Conservation (phyloP, 2,329 filamentous ascomycete genomes). For the Penicillium sp. region DNA sequence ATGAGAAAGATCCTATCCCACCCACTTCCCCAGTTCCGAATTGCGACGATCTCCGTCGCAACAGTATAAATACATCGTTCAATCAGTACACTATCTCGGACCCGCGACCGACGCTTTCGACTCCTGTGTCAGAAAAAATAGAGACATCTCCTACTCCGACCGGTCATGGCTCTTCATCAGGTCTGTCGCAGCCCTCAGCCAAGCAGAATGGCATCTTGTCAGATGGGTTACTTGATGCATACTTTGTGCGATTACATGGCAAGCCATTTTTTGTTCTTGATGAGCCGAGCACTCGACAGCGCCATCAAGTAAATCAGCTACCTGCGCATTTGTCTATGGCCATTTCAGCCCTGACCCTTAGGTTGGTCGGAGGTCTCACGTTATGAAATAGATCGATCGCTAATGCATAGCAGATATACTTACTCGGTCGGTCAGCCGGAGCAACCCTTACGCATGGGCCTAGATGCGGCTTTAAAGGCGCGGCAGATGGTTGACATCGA, state of each 20-base stretch:
- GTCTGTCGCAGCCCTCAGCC: slow-evolving; percentile 14
- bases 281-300: slow-evolving; percentile 67
- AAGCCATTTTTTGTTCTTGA: slow-evolving; percentile 80
- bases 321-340: slow-evolving; percentile 49
- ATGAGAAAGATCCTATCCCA: slow-evolving; percentile 51
- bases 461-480: slow-evolving; percentile 67
- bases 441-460: slow-evolving; percentile 61
- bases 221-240: slow-evolving; percentile 67
- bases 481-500: slow-evolving; percentile 69
- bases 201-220: slow-evolving; percentile 44
- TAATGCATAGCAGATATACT: slow-evolving; percentile 56
- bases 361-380: slow-evolving; percentile 43
- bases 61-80: slow-evolving; percentile 21
- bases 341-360: slow-evolving; percentile 55
- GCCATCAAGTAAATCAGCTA: slow-evolving; percentile 63
- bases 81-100: slow-evolving; percentile 15
- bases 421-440: slow-evolving; percentile 63
- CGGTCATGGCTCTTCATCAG: slow-evolving; percentile 14
- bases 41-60: slow-evolving; percentile 18
- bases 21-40: slow-evolving; percentile 40
- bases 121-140: slow-evolving; percentile 13
- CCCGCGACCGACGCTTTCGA: slow-evolving; percentile 11
- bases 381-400: slow-evolving; percentile 19
- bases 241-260: slow-evolving; percentile 72
- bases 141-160: slow-evolving; percentile 13